phyloP scores from a whole-genome alignment of 306 rosid genomes.

The Pterocarpus santalinus region DNA sequence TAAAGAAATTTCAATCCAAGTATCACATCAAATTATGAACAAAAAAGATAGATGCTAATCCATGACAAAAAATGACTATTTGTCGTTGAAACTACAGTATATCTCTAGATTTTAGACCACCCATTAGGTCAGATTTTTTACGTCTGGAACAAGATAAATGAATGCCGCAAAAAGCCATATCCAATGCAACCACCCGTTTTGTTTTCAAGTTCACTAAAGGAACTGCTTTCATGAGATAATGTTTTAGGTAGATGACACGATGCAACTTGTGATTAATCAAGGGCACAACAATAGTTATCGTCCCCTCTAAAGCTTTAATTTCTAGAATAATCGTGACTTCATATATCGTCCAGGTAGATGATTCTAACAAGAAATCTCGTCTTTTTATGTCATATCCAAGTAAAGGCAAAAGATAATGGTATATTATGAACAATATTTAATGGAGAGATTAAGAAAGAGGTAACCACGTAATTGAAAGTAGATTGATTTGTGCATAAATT shows the following conservation, averaged over 20 bases:
- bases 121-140: conserved; percentile 44
- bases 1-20: conserved; percentile 30
- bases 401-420: conserved; percentile 5
- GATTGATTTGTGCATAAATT: neutral
- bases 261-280: conserved; percentile 45
- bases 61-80: conserved; percentile 14
- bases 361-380: conserved; percentile 24
- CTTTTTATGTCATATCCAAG: conserved; percentile 11
- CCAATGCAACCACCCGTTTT: conserved; percentile 57
- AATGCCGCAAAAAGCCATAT: conserved; percentile 31
- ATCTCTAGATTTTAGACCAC: conserved; percentile 31
- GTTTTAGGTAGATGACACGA: conserved; percentile 45
- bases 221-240: conserved; percentile 41
- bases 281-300: conserved; percentile 27
- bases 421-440: neutral
- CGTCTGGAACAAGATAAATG: conserved; percentile 59
- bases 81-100: conserved; percentile 16
- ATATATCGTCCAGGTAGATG: neutral
- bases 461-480: neutral
- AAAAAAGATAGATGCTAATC: conserved; percentile 38
- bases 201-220: conserved; percentile 39
- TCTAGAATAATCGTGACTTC: conserved; percentile 30
- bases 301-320: conserved; percentile 10
- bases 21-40: conserved; percentile 51
- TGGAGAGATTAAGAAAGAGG: neutral